Evolutionary conservation across 495 filamentous ascomycete species (phyloP), one percentile per base, ranked within the genome.

Genomic region (Penicillium lividum): DNA sequence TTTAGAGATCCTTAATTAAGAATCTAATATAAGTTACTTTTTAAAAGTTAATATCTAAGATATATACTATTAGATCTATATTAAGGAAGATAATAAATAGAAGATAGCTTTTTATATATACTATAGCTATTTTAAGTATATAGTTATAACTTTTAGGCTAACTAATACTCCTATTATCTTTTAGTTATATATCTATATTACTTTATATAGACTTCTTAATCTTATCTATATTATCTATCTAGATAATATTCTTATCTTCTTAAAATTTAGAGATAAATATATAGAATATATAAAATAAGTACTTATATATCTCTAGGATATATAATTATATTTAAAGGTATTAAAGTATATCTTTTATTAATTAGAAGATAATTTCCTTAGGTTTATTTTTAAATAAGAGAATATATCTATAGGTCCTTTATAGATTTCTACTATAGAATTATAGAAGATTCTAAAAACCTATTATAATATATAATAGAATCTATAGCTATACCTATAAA

Each of bases 141-240:
- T n/a, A n/a, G n/a, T n/a, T n/a, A n/a, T n/a, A n/a, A n/a, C n/a
- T n/a, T n/a, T n/a, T n/a, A n/a, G n/a, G n/a, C n/a, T 50, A 30
- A 51, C 5, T 51, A 51, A 51, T 34, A 51, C 38, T 16, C 22
- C 16, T 51, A 51, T n/a, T n/a, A n/a, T n/a, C n/a, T n/a, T n/a
- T n/a, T n/a, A n/a, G n/a, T n/a, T n/a, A n/a, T n/a, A n/a, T 51
- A 36, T 51, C n/a, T 30, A 50, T 33, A 28, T 30, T 4, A 18
- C 33, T 34, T 51, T 33, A 36, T 36, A 25, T 1, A 22, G 30
- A 7, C 1, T 33, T 9, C 16, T 33, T 16, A 53, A 40, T 40
- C 27, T 36, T 4, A 4, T 25, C 7, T 53, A 42, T 42, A 53
- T 53, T 30, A 15, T 7, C 3, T 49, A 27, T 49, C 25, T 49